Conservation (phyloP, 2,329 filamentous ascomycete species). For the Stachybotrys chlorohalonatus region DNA sequence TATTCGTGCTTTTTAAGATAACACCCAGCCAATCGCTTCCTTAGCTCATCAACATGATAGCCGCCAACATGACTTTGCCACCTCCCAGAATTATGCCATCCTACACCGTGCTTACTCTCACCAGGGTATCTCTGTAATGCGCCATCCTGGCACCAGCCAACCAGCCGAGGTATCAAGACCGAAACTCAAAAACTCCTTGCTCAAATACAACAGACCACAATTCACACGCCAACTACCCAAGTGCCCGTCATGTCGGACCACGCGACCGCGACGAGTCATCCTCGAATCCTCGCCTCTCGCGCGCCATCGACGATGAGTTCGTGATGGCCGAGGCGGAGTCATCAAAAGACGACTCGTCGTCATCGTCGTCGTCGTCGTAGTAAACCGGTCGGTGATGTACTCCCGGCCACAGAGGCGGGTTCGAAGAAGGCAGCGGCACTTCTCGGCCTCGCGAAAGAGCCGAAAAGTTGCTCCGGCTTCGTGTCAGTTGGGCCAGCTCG, state of each 20-base stretch:
- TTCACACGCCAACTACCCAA: neutral
- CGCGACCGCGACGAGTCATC: constrained; percentile 14
- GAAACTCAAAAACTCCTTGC: constrained; percentile 9
- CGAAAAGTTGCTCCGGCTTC: constrained; percentile 13
- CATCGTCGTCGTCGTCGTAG: constrained; percentile 15
- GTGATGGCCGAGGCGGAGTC: constrained; percentile 9
- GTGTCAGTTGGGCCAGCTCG: constrained; percentile 6
- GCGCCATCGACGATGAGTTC: constrained; percentile 18
- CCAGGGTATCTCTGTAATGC: neutral
- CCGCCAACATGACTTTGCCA: no score
- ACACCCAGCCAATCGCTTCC: no score
- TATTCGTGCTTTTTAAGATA: no score
- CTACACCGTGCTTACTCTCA: neutral
- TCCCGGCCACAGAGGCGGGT: constrained; percentile 35
- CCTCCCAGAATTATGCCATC: no score
- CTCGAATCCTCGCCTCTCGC: constrained; percentile 10
- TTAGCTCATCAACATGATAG: no score
- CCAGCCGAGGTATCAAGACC: neutral
- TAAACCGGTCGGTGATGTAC: constrained; percentile 22
- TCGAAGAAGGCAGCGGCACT: constrained; percentile 16
- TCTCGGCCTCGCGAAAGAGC: constrained; percentile 11
- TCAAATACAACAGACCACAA: neutral
- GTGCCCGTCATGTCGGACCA: constrained; percentile 2
- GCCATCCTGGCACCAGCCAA: neutral
- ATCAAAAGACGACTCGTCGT: neutral